Base-by-base conservation (phyloP, 2,329 filamentous ascomycete species). In the Aureobasidium sp. region DNA sequence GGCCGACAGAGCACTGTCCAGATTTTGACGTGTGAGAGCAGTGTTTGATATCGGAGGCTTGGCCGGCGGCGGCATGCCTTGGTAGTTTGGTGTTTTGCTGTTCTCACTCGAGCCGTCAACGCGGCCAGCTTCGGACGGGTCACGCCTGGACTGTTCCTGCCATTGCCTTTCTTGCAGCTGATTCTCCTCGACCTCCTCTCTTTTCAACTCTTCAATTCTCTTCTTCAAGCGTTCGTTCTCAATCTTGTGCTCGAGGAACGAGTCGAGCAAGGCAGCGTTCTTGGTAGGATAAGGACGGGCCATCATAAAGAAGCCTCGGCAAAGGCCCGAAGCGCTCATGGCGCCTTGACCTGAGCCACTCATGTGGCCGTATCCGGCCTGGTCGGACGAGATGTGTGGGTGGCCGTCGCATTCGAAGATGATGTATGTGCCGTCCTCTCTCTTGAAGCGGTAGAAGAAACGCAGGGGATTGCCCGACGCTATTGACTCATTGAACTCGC, bases 321-420 rank as follows among this genome's bases (percentile, higher is more conserved):
- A 97, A 67, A 89, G 88, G 1, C 85, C 82, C 2, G 85, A 82
- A 62, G 74, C 66, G 64, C 59, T 44, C 25, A 59, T 36, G 59
- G 49, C 63, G 65, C 87, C 87, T 66, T 82, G 81, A 1, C 83
- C 82, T 63, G 85, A 85, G 30, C 83, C 83, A 13, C 82, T 79
- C 55, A 61, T 57, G 11, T 62, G 54, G 32, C 61, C 61, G 16
- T 58, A 61, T 10, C 62, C 64, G 64, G 83, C 84, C 63, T 82
- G 82, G 65, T 89, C 85, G 25, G 82, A 84, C 39, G 88, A 88
- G 64, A 96, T 86, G 76, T 97, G 93, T 13, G 91, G 89, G 72
- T 97, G 93, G 54, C 93, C 93, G 67, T 93, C 86, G n/a, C 90
- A 87, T 76, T 97, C 93, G 71, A 97, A 90, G 61, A 97, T 90